Evolutionary conservation across 352 stramenopile genomes (phyloP).

Genomic region (Phytophthora fragariaefolia): DNA sequence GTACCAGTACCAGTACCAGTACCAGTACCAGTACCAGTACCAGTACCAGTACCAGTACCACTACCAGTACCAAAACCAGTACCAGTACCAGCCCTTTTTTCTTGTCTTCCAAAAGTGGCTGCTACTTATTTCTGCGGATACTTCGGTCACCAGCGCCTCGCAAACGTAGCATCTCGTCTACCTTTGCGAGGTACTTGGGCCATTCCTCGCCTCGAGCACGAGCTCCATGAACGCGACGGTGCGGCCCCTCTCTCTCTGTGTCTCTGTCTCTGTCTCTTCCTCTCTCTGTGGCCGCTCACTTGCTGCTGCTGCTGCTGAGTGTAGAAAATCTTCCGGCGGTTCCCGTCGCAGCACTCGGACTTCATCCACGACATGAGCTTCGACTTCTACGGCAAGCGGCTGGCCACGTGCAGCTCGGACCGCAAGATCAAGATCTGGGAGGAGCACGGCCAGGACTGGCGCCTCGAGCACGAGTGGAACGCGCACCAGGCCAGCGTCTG

Average conservation of each 20-base stretch:
- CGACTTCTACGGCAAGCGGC: slow-evolving; percentile 92
- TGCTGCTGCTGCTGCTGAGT: not conserved
- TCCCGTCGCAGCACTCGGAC: slow-evolving; percentile 88
- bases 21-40: too few species aligned
- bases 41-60: too few species aligned
- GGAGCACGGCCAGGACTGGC: slow-evolving; percentile 84
- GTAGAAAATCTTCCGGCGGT: slow-evolving; percentile 82
- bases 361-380: slow-evolving; percentile 95
- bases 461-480: slow-evolving; percentile 90
- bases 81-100: too few species aligned
- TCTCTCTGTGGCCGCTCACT: not conserved
- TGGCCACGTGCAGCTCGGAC: slow-evolving; percentile 93
- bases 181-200: too few species aligned
- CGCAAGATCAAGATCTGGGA: slow-evolving; percentile 94
- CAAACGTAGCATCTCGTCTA: too few species aligned
- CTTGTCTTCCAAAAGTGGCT: too few species aligned
- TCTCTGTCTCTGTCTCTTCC: not conserved
- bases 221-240: slow-evolving; percentile 36
- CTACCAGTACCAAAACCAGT: too few species aligned
- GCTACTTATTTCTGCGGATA: too few species aligned
- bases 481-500: slow-evolving; percentile 92
- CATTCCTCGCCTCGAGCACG: not conserved
- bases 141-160: too few species aligned
- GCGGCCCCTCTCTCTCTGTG: not conserved
- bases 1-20: too few species aligned